Percentiles rank a stretch among this genome's conserved stretches.
These are phyloP conservation scores for Macadamia tetraphylla DNA, from an alignment of 164 flowering plant species.

Conservation along the genomic window DNA sequence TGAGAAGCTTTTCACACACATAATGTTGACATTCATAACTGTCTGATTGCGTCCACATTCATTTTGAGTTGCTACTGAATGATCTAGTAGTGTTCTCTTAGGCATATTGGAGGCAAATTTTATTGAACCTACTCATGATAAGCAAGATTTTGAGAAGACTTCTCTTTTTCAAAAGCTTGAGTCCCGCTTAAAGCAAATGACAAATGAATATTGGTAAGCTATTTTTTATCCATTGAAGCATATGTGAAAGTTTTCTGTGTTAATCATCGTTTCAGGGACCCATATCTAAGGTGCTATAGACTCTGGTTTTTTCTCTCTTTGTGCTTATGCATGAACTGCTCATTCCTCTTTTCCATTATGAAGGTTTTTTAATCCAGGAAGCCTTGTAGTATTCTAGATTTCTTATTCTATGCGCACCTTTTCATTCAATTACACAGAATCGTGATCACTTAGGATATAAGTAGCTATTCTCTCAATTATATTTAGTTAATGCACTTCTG, in stretches of 20 bases:
- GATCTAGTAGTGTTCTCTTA: conserved; percentile 18
- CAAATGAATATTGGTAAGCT: conserved; percentile 83
- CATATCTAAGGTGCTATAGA: too few relatives aligned
- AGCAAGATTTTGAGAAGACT: conserved; percentile 96
- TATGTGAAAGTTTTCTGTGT: neutral
- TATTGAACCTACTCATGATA: conserved; percentile 84
- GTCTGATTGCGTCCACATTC: neutral
- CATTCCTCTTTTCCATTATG: too few relatives aligned
- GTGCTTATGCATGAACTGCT: too few relatives aligned
- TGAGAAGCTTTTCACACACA: conserved; percentile 31
- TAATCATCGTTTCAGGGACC: too few relatives aligned
- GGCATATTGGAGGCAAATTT: conserved; percentile 94
- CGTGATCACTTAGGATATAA: too few relatives aligned
- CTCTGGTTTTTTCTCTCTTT: too few relatives aligned
- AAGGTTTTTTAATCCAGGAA: too few relatives aligned
- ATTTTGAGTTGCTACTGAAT: neutral
- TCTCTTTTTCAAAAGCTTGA: conserved; percentile 82
- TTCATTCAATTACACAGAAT: neutral
- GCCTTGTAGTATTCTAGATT: too few relatives aligned
- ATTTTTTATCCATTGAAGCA: neutral
- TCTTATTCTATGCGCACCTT: too few relatives aligned
- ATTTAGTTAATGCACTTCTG: neutral
- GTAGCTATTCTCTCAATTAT: too few relatives aligned
- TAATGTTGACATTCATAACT: neutral
- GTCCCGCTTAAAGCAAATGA: conserved; percentile 82